Conservation (phyloP, 164 flowering plant genomes). For the Dillenia turbinata region DNA sequence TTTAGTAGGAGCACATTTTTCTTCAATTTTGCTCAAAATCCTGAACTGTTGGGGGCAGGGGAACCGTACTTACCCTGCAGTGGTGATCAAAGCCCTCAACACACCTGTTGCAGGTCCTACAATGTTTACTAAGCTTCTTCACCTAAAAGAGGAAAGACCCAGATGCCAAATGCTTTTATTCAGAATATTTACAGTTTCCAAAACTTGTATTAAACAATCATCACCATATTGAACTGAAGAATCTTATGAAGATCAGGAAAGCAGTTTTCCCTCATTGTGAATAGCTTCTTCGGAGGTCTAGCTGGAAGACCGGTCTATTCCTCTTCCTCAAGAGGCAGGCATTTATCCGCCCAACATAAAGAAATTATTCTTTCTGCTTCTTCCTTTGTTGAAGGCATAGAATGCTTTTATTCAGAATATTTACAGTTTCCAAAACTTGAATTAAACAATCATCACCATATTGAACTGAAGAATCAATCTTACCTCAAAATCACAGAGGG, state of each 20-base stretch:
- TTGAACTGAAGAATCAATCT: conserved; percentile 1
- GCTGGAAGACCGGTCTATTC: too few species aligned
- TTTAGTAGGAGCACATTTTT: too few species aligned
- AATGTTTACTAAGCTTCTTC: conserved; percentile 84
- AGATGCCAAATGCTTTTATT: background rate
- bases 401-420: background rate
- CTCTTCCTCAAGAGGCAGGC: too few species aligned
- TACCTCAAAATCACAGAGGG: conserved; percentile 83
- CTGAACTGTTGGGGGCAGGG: too few species aligned
- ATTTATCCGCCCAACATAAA: too few species aligned
- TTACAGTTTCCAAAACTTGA: background rate
- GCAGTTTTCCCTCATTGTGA: too few species aligned
- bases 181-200: background rate
- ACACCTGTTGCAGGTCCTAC: conserved; percentile 90
- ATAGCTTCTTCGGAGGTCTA: too few species aligned
- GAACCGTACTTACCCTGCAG: conserved; percentile 61
- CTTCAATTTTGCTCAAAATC: too few species aligned
- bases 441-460: background rate
- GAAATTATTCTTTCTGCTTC: too few species aligned
- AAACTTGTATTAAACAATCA: background rate
- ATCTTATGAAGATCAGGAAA: too few species aligned
- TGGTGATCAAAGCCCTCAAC: conserved; percentile 99
- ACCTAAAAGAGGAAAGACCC: conserved; percentile 40
- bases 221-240: background rate
- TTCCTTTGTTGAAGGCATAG: too few species aligned